Conservation (phyloP, 495 filamentous ascomycete genomes). For the Glutinoglossum americanum region DNA sequence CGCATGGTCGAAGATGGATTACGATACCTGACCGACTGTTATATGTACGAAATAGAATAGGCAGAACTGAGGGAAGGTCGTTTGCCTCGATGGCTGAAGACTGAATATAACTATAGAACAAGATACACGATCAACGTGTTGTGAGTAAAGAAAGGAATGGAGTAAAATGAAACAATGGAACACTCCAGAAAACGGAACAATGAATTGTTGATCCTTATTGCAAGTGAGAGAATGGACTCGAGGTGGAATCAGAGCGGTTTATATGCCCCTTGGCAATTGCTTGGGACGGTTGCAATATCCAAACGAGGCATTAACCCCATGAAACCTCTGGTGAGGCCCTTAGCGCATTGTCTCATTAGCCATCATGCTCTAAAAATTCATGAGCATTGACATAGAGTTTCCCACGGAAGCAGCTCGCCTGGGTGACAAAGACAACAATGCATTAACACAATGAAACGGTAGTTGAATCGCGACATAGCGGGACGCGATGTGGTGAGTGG, state of each 20-base stretch:
- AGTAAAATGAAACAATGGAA: neutral
- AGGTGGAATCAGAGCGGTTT: neutral
- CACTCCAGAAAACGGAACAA: neutral
- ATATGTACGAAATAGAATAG: neutral
- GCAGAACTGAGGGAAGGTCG: neutral
- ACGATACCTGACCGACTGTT: neutral
- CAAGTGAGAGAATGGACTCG: neutral
- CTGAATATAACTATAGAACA: neutral
- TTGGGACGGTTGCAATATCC: neutral
- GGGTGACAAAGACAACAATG: neutral
- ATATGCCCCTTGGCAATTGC: neutral
- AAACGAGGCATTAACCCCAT: neutral
- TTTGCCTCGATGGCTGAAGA: neutral
- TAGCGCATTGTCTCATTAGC: neutral
- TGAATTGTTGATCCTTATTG: neutral
- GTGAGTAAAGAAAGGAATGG: neutral
- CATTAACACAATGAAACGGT: neutral
- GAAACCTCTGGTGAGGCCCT: neutral
- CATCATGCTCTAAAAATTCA: neutral
- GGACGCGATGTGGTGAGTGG: neutral
- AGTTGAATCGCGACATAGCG: neutral
- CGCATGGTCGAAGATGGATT: neutral
- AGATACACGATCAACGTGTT: constrained; percentile 5
- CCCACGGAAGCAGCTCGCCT: neutral
- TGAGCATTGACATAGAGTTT: neutral